Evolutionary conservation across 306 rosid genomes (phyloP), one percentile per base, ranked within the genome.

Genomic region (Elaeagnus macrophylla): DNA sequence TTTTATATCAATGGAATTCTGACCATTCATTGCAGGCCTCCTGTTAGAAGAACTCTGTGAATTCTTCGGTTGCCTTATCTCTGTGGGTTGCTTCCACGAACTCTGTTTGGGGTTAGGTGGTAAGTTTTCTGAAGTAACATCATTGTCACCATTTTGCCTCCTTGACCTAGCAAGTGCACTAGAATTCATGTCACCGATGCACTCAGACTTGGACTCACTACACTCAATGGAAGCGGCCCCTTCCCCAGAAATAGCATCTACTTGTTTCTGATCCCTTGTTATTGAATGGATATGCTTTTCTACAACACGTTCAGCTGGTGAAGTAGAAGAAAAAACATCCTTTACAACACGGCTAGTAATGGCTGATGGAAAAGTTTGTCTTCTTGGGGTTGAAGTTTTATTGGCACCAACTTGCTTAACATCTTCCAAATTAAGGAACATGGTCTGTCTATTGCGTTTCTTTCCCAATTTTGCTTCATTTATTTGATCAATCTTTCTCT

Each of bases 371-470:
- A 87, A 78, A 51, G 78, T 11, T 65, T 86, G 95, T 65, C 99
- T 91, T 75, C 93, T 79, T 1, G 99, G 99, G 0, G 96, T 91
- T 62, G 95, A 82, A 64, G 89, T 71, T 79, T 91, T 91, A 12
- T 86, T 84, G 49, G 96, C 77, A 44, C 95, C 96, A 44, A 93
- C 99, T 79, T 84, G 80, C 75, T 84, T 91, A 57, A 87, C 99
- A 69, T 91, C 99, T 72, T 91, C 99, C 71, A 91, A 71, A 73
- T 91, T 87, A 64, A 91, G 96, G 74, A 84, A 82, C 89, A 91
- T 67, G 50, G 95, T 91, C 78, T 84, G 95, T 57, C 99, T 87
- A 63, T 56, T 87, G 12, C 99, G 96, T 56, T 91, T 91, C 89
- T 84, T 91, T 59, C 99, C 99, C 65, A 87, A 70, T 81, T 86